Base-by-base conservation (phyloP, 2,329 filamentous ascomycete genomes). In the Verticillium dahliae region DNA sequence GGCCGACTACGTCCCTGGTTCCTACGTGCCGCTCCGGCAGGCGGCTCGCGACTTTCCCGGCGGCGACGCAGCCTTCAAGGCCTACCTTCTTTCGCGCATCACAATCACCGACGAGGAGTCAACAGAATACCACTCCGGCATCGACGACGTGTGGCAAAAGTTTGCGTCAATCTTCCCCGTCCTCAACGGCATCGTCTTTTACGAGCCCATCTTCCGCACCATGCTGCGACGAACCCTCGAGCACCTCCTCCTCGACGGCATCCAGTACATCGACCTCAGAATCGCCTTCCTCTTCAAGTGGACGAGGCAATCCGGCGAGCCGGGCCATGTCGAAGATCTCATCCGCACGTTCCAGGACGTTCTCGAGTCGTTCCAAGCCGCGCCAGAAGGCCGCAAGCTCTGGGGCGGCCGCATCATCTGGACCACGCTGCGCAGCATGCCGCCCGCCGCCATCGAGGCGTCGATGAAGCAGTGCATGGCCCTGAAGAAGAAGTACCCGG, bases 331-430 rank as follows among this genome's bases (percentile, higher is more conserved):
- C 3, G n/a, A 50, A 9, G 18, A 50, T 18, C 10, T 50, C 7
- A 50, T 50, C 7, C 27, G 18, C 7, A 50, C 18, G 7, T 50
- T 50, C 13, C 7, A 11, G 22, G 45, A 50, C 10, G 18, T 6
- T 6, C 39, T 41, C 39, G 39, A 27, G 5, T 22, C 45, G 3
- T 50, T 50, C 9, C 18, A 50, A 10, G 45, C 45, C 6, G 5
- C 9, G 7, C n/a, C n/a, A 3, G n/a, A 50, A 50, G 45, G n/a
- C 45, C 13, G 7, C 15, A 50, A 27, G 9, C 45, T 96, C 74
- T 92, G 90, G 86, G 91, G 90, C n/a, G 81, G 87, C 14, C 80
- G 90, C 27, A 83, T 91, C 69, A 93, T 94, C 66, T 94, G 90
- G 90, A 92, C 90, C 0, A 83, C 85, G 1, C 76, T 90, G 50